Evolutionary conservation across 2,329 filamentous ascomycete genomes (phyloP), one percentile per base, ranked within the genome.

Genomic region (Claviceps fusiformis): DNA sequence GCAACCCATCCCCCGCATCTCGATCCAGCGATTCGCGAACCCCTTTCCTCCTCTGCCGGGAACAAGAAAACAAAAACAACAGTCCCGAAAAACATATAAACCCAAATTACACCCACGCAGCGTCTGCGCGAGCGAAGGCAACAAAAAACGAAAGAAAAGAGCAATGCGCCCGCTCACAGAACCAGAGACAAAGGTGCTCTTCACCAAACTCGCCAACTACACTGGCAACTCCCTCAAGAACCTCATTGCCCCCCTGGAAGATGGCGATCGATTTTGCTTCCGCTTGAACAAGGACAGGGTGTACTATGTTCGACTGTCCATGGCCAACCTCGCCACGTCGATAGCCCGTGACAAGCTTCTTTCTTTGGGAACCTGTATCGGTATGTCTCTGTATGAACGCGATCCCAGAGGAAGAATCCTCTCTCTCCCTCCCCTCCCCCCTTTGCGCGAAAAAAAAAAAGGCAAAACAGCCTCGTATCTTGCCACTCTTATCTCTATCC

Each of bases 201-300:
- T 96, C 71, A 81, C 85, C 63, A 95, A 97, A 76, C 82, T 98
- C 45, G 93, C 93, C 56, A 88, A 90, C 70, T 98, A 97, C 76
- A 93, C 88, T 29, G 90, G 91, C 62, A 82, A 81, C 64, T 91
- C 87, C 19, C 80, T 96, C 62, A 92, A 90, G 71, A 84, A 89
- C 70, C 81, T 96, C 62, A 89, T 92, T 63, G 82, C 85, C 50
- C 85, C 86, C 10, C 75, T 87, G 58, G 80, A 85, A 65, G 77
- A 84, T 58, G 77, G 79, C 62, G 88, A 93, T 70, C 84, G 89
- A 65, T 86, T 89, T 71, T 89, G 95, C 59, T 95, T 96, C 71
- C 86, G 89, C 55, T 77, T 95, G 54, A 84, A 92, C 68, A 83
- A 86, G 62, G 83, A 82, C 64, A 82, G 91, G 59, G 89, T 95